Evolutionary conservation across 805 yeast species (phyloP).

Genomic region (Crinitomyces ghanaensis): DNA sequence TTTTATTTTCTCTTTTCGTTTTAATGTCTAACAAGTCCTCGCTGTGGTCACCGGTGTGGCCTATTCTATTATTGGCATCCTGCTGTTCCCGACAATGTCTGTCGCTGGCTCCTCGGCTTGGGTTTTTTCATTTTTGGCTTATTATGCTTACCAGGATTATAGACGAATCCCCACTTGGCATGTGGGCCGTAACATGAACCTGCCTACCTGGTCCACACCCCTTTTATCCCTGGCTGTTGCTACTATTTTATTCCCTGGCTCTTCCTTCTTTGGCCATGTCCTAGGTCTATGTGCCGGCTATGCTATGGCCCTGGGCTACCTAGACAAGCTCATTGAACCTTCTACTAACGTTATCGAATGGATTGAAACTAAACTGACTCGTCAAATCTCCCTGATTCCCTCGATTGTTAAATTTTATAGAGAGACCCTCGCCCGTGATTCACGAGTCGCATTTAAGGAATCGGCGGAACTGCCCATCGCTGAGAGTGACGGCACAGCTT

Average conservation of each 20-base stretch:
- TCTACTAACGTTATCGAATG: slow-evolving; percentile 43
- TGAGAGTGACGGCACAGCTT: too few species aligned
- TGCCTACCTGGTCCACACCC: slow-evolving; percentile 56
- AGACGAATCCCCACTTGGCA: slow-evolving; percentile 17
- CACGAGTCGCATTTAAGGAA: too few species aligned
- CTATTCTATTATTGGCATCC: slow-evolving; percentile 33
- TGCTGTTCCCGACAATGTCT: slow-evolving; percentile 40
- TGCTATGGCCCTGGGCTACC: slow-evolving; percentile 40
- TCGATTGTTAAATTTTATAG: slow-evolving; percentile 41
- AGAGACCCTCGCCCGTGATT: slow-evolving; percentile 47
- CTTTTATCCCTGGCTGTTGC: slow-evolving; percentile 38
- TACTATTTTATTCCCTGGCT: slow-evolving; percentile 46
- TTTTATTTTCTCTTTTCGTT: neutral
- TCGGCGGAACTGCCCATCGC: too few species aligned
- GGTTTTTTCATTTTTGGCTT: slow-evolving; percentile 56
- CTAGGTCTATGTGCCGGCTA: slow-evolving; percentile 60
- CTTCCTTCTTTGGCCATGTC: slow-evolving; percentile 65
- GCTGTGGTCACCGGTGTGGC: slow-evolving; percentile 61
- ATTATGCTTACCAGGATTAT: slow-evolving; percentile 41
- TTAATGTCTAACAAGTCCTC: slow-evolving; percentile 26
- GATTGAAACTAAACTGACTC: slow-evolving; percentile 47
- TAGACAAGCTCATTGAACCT: slow-evolving; percentile 48
- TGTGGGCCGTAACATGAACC: slow-evolving; percentile 19
- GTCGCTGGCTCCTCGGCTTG: slow-evolving; percentile 67
- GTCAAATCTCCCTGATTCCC: slow-evolving; percentile 44